Conservation (phyloP, 495 filamentous ascomycete species). For the Penicillium atrosanguineum region DNA sequence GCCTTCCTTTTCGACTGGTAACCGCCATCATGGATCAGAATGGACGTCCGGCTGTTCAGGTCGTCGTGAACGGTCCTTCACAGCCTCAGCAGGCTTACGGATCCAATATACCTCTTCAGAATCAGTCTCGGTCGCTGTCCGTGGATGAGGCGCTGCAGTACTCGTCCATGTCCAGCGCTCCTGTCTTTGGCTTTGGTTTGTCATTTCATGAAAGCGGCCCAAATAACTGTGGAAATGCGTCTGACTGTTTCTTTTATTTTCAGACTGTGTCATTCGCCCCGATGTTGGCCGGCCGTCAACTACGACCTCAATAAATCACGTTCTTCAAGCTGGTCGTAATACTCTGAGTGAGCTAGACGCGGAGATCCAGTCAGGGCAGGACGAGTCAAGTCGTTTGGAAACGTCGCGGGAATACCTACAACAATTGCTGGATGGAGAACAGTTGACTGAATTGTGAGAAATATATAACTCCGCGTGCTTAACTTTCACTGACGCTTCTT, state of each 20-base stretch:
- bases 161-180: conserved; percentile 85
- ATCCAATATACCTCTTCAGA: conserved; percentile 28
- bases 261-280: conserved; percentile 40
- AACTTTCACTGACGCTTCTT: conserved; percentile 13
- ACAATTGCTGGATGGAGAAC: conserved; percentile 62
- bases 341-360: conserved; percentile 38
- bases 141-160: conserved; percentile 87
- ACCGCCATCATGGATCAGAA: conserved; percentile 40
- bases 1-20: conserved; percentile 32
- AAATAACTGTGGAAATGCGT: conserved; percentile 1
- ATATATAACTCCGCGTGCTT: not conserved
- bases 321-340: conserved; percentile 44
- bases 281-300: conserved; percentile 43
- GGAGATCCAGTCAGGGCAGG: conserved; percentile 37
- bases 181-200: conserved; percentile 81
- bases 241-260: conserved; percentile 14
- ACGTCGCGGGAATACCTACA: conserved; percentile 63
- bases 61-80: conserved; percentile 42
- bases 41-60: conserved; percentile 43
- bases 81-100: conserved; percentile 29
- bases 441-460: conserved; percentile 71
- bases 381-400: conserved; percentile 41
- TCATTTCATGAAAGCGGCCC: conserved; percentile 4
- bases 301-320: conserved; percentile 45
- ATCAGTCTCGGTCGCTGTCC: conserved; percentile 46